Evolutionary conservation across 2,329 filamentous ascomycete species (phyloP), one percentile per base, ranked within the genome.

Genomic region (Xylaria sp.): DNA sequence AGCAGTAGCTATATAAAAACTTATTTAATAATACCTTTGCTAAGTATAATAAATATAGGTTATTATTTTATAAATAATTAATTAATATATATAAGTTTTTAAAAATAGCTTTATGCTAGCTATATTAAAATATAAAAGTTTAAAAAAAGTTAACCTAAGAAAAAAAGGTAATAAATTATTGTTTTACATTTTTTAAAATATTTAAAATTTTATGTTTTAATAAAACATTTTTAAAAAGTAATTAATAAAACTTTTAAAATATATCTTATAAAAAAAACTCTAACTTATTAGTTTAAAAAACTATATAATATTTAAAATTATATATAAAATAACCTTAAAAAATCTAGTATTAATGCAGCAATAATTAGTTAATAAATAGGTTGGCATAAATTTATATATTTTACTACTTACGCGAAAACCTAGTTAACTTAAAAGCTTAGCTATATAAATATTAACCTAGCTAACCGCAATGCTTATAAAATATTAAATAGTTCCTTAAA

Each of bases 291-390:
- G 44, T 48, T 6, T 6, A 6, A 6, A 48, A 48, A 48, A 48
- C 18, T 6, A 48, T 10, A 48, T 6, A 10, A 48, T 48, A 23
- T 48, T 25, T 23, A 48, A n/a, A 6, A 48, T 48, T 48, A 48
- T 10, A 10, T 48, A 48, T 10, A 48, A 2, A 48, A 23, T 48
- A 6, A 23, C n/a, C 21, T 10, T 48, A 48, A n/a, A n/a, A n/a
- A 48, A 48, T 48, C 44, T 48, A 48, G n/a, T 48, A 48, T 48
- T 48, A 48, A 6, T 48, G n/a, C 21, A 48, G 21, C 44, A 10
- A n/a, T 6, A 48, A 48, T 48, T 48, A 48, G 44, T 48, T 48
- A 10, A 48, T 10, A 48, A 48, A n/a, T 6, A 48, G 44, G 44
- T 25, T 48, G n/a, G n/a, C 21, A 48, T 48, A 48, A 48, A 6